Base-by-base conservation (phyloP, 345 rosid species). In the Gossypium arboreum region DNA sequence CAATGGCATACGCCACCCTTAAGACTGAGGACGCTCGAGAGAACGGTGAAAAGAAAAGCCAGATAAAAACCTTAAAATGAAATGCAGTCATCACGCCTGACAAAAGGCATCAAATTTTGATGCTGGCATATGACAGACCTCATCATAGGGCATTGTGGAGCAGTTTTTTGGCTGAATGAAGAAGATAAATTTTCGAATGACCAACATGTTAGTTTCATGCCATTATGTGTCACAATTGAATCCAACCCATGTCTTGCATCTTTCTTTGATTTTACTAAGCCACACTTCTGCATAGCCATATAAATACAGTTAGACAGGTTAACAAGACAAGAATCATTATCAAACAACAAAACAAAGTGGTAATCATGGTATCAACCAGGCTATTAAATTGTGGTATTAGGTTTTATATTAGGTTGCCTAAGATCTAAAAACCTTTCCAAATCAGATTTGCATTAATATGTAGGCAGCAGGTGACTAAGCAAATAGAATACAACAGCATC, bases 211-310 rank as follows among this genome's bases (percentile, higher is more conserved):
- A 89, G 79, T 77, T 87, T 91, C 75, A 81, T 87, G 50, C 98
- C 98, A 84, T 92, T 93, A 81, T 92, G 97, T 18, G 89, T 87
- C 68, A 88, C 97, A 2, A 94, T 86, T 4, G 91, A 91, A 77
- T 88, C 92, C 45, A 85, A 70, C 7, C 86, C 89, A 75, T 92
- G 92, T 73, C 98, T 86, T 17, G 88, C 85, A 61, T 92, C 98
- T 80, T 88, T 92, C 75, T 80, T 87, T 3, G 97, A 91, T 78
- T 94, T 92, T 65, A 94, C 85, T 1, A 94, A 15, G 94, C 92
- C 39, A 91, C 89, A 22, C 74, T 86, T 79, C 92, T 91, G 88
- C 85, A 77, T 18, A 57, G 25, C 57, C 20, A 12, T 12, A 55
- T 1, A 39, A 27, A 57, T 59, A 67, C 13, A 9, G 24, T 73